These are phyloP conservation scores for Arabidopsis suecica DNA, from an alignment of 345 rosid genomes.

Conservation along the genomic window DNA sequence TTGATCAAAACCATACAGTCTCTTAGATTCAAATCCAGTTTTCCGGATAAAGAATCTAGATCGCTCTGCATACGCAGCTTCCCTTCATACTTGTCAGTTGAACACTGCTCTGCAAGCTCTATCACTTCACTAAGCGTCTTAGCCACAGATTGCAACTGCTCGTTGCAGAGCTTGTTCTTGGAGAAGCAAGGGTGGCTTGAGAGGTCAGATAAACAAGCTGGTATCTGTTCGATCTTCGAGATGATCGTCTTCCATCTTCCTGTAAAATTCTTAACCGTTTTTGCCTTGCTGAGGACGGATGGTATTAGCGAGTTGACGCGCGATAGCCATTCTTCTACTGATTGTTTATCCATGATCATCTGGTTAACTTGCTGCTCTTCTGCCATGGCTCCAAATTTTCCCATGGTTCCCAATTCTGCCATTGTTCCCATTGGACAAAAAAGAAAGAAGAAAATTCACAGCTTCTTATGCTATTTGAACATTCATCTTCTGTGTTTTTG, in stretches of 20 bases:
- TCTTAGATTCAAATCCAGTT: conserved; percentile 76
- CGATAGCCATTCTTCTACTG: conserved; percentile 58
- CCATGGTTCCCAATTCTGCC: conserved; percentile 40
- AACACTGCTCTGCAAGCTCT: conserved; percentile 67
- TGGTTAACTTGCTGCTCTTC: conserved; percentile 35
- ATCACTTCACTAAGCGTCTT: conserved; percentile 60
- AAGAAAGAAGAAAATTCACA: conserved; percentile 30
- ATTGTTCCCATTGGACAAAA: conserved; percentile 29
- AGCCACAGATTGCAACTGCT: conserved; percentile 82
- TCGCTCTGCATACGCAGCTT: conserved; percentile 94
- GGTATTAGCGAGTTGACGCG: conserved; percentile 74
- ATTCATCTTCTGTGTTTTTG: conserved; percentile 2
- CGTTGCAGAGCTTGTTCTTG: conserved; percentile 84
- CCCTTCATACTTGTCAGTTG: conserved; percentile 71
- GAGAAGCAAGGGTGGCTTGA: conserved; percentile 96
- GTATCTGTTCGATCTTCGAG: conserved; percentile 83
- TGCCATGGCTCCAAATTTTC: conserved; percentile 40
- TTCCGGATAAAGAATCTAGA: conserved; percentile 81
- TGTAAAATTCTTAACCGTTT: conserved; percentile 65
- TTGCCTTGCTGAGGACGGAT: conserved; percentile 61
- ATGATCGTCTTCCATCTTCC: conserved; percentile 83
- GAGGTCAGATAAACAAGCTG: conserved; percentile 70
- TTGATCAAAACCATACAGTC: conserved; percentile 88
- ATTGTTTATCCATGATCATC: conserved; percentile 26
- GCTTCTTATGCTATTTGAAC: conserved; percentile 51